phyloP scores from a whole-genome alignment of 75 land plant genomes.

The Cryptomeria japonica region DNA sequence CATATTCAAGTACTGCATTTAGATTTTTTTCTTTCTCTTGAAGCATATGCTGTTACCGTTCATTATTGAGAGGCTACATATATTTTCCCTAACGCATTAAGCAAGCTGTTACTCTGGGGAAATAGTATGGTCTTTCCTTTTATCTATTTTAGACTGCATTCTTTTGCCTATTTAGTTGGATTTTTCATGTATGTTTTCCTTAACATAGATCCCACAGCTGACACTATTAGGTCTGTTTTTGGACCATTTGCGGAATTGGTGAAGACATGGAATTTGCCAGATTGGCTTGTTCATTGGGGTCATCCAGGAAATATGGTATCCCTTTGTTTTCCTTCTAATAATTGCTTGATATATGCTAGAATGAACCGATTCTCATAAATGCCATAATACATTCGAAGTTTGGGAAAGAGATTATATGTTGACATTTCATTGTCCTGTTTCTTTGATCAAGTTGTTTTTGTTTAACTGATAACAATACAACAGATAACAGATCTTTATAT shows the following conservation, averaged over 20 bases:
- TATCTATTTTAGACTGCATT: background rate
- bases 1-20: background rate
- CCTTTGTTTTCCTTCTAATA: background rate
- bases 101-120: background rate
- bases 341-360: constrained; percentile 6
- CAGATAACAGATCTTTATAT: no score
- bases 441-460: background rate
- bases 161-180: background rate
- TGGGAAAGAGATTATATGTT: background rate
- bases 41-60: background rate
- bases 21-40: background rate
- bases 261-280: constrained; percentile 71
- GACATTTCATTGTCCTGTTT: background rate
- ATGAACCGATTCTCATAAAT: background rate
- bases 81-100: background rate
- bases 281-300: constrained; percentile 95
- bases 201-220: constrained; percentile 39
- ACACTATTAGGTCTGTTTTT: constrained; percentile 44
- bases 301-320: constrained; percentile 92
- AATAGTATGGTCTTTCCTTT: background rate
- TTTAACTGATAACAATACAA: no score
- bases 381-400: background rate
- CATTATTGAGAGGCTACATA: background rate
- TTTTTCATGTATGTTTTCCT: background rate
- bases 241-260: constrained; percentile 75